Percentiles rank a stretch among this genome's conserved stretches.
phyloP scores from a whole-genome alignment of 1,139 yeast species.

The Geotrichum cucujoidarum region DNA sequence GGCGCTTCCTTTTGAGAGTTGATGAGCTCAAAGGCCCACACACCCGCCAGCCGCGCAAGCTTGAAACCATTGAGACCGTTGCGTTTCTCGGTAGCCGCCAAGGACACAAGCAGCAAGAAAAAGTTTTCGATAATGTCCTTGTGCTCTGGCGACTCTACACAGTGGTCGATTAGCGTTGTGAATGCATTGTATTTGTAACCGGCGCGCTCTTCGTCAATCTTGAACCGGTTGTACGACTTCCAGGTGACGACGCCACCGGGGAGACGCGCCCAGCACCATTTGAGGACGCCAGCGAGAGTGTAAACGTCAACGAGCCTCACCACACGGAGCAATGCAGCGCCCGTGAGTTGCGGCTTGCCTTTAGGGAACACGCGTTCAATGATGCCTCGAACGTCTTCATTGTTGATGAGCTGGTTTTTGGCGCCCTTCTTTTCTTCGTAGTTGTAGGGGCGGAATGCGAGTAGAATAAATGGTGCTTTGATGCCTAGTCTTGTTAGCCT shows the following conservation, averaged over 20 bases:
- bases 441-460: slow-evolving; percentile 32
- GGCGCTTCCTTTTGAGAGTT: slow-evolving; percentile 30
- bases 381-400: slow-evolving; percentile 26
- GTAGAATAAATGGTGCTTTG: slow-evolving; percentile 32
- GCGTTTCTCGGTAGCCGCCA: slow-evolving; percentile 75
- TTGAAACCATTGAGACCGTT: slow-evolving; percentile 78
- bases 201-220: slow-evolving; percentile 50
- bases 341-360: slow-evolving; percentile 27
- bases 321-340: slow-evolving; percentile 31
- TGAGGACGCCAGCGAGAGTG: slow-evolving; percentile 66
- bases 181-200: slow-evolving; percentile 63
- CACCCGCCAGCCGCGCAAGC: slow-evolving; percentile 72
- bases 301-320: slow-evolving; percentile 31
- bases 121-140: slow-evolving; percentile 87
- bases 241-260: slow-evolving; percentile 79
- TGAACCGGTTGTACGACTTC: slow-evolving; percentile 73
- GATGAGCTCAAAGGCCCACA: slow-evolving; percentile 73
- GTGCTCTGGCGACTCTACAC: slow-evolving; percentile 77
- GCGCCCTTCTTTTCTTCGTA: slow-evolving; percentile 11
- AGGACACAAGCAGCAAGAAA: slow-evolving; percentile 70
- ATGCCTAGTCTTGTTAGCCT: slow-evolving; percentile 8
- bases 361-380: slow-evolving; percentile 30
- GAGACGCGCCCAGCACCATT: slow-evolving; percentile 80
- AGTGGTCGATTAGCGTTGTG: slow-evolving; percentile 74
- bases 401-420: slow-evolving; percentile 20